phyloP scores from a whole-genome alignment of 139 green algal species.

The Pseudopediastrum boryanum region DNA sequence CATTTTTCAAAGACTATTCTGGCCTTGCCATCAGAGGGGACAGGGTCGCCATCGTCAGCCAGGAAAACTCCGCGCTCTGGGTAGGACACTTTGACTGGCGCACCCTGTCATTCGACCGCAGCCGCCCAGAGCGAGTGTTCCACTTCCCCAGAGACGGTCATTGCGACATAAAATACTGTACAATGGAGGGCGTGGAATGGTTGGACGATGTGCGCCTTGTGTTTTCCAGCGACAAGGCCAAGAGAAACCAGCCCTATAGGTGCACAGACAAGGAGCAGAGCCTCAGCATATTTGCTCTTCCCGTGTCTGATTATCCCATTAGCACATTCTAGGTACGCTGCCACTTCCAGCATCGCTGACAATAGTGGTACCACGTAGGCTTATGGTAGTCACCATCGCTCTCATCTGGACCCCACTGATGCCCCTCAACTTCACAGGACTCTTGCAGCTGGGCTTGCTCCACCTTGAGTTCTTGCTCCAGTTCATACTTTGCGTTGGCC shows the following conservation, averaged over 20 bases:
- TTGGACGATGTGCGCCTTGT: slow-evolving; percentile 18
- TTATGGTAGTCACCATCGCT: no score
- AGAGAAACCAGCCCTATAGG: slow-evolving; percentile 13
- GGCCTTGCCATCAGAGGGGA: slow-evolving; percentile 2
- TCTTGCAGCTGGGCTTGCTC: no score
- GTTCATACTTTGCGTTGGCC: no score
- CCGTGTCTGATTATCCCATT: no score
- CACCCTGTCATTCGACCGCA: background rate
- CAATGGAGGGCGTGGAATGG: background rate
- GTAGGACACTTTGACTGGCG: background rate
- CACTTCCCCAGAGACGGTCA: slow-evolving; percentile 7
- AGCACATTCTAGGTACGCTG: no score
- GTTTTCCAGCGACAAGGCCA: slow-evolving; percentile 10
- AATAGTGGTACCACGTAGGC: no score
- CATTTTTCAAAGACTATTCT: slow-evolving; percentile 12
- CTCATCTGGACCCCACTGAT: no score
- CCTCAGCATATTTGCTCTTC: no score
- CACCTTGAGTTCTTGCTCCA: no score
- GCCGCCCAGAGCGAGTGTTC: background rate
- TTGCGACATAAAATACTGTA: slow-evolving; percentile 15
- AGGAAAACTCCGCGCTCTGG: slow-evolving; percentile 12
- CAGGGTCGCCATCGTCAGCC: slow-evolving; percentile 6
- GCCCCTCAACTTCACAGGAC: no score
- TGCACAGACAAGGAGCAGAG: background rate
- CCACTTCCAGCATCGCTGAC: no score